Percentiles rank a stretch among this genome's conserved stretches.
phyloP scores from a whole-genome alignment of 257 asterid species.

The Petrea volubilis region DNA sequence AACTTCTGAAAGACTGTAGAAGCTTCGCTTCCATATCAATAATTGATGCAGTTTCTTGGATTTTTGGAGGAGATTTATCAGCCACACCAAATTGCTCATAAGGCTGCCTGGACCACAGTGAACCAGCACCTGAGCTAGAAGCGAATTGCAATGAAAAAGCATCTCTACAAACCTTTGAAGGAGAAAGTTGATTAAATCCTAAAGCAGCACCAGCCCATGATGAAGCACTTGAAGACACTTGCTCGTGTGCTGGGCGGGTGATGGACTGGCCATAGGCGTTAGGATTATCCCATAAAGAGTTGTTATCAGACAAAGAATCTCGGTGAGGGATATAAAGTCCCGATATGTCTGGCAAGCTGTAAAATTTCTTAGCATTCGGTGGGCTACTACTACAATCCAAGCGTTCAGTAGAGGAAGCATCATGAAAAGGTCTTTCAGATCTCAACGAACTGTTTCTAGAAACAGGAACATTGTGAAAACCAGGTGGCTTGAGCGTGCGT shows the following conservation, averaged over 20 bases:
- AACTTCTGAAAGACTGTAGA: constrained; percentile 83
- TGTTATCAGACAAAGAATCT: constrained; percentile 47
- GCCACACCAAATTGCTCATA: constrained; percentile 92
- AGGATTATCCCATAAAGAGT: constrained; percentile 44
- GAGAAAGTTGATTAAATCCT: constrained; percentile 51
- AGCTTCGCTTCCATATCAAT: constrained; percentile 71
- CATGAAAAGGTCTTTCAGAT: constrained; percentile 51
- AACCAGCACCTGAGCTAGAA: constrained; percentile 53
- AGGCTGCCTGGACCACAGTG: constrained; percentile 90
- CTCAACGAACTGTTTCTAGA: constrained; percentile 74
- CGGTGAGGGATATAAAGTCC: constrained; percentile 64
- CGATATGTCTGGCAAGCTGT: constrained; percentile 90
- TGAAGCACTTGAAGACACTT: constrained; percentile 36
- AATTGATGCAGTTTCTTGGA: constrained; percentile 48
- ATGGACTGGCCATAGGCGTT: constrained; percentile 46
- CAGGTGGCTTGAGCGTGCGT: constrained; percentile 72
- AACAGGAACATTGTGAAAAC: constrained; percentile 75
- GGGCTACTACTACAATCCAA: constrained; percentile 41
- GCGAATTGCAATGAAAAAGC: constrained; percentile 48
- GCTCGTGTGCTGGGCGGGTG: constrained; percentile 44
- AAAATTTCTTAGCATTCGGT: constrained; percentile 63
- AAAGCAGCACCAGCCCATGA: constrained; percentile 51
- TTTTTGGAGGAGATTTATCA: constrained; percentile 48
- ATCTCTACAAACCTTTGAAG: constrained; percentile 60
- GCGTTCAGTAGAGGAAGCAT: constrained; percentile 47